Conservation (phyloP, 2,329 filamentous ascomycete genomes). For the Chaetomiaceae sp. region DNA sequence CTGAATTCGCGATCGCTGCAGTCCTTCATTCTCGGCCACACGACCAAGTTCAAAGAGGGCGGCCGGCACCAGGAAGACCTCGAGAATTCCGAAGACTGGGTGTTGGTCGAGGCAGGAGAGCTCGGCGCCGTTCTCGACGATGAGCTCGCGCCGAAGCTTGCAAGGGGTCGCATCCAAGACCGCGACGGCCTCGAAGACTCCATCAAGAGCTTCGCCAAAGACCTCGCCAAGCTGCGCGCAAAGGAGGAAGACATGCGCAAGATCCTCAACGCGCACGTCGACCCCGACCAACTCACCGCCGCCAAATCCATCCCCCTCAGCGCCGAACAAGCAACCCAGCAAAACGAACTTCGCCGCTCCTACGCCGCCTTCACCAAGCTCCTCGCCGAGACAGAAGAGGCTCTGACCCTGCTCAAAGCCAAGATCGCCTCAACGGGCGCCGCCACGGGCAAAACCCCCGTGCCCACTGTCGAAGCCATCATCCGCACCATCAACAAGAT, state of each 20-base stretch:
- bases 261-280: conserved; percentile 64
- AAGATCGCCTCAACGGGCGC: conserved; percentile 61
- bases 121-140: conserved; percentile 60
- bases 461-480: conserved; percentile 75
- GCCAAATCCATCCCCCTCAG: conserved; percentile 70
- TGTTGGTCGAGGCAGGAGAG: conserved; percentile 69
- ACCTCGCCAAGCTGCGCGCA: conserved; percentile 66
- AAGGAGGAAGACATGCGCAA: conserved; percentile 76
- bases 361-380: conserved; percentile 69
- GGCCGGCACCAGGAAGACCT: conserved; percentile 64
- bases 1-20: conserved; percentile 70
- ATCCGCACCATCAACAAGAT: conserved; percentile 88
- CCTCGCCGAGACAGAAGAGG: conserved; percentile 75
- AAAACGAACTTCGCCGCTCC: conserved; percentile 75
- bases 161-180: conserved; percentile 63
- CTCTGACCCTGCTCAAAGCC: conserved; percentile 71
- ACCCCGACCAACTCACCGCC: conserved; percentile 62
- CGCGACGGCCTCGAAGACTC: conserved; percentile 64
- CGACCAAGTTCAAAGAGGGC: conserved; percentile 47
- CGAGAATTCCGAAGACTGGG: conserved; percentile 64
- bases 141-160: conserved; percentile 60
- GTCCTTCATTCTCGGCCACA: conserved; percentile 64
- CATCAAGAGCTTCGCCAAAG: conserved; percentile 63
- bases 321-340: conserved; percentile 76
- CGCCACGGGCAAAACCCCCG: conserved; percentile 45